Percentiles rank a stretch among this genome's conserved stretches.
phyloP scores from a whole-genome alignment of 306 rosid species.

The Dryas drummondii region DNA sequence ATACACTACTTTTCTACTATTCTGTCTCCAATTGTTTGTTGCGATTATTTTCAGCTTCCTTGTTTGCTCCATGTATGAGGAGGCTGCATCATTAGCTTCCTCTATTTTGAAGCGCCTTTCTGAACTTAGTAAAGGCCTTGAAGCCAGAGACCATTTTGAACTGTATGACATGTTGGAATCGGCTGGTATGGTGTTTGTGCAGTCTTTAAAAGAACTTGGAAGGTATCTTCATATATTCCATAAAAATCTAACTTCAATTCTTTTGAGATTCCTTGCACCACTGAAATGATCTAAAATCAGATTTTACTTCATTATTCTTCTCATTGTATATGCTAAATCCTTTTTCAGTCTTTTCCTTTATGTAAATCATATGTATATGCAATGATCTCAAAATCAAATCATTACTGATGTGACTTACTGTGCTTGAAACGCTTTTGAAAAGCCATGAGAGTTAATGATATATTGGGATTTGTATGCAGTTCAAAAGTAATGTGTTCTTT shows the following conservation, averaged over 20 bases:
- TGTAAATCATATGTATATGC: too few species aligned
- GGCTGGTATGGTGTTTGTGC: constrained; percentile 74
- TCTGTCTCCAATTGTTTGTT: not conserved
- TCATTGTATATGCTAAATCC: not conserved
- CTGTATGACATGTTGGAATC: constrained; percentile 59
- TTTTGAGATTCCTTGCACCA: not conserved
- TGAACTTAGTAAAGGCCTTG: not conserved
- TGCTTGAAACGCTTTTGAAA: not conserved
- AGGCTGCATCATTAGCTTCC: constrained; percentile 59
- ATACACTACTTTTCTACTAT: not conserved
- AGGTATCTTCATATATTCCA: constrained; percentile 32
- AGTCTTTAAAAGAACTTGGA: constrained; percentile 59
- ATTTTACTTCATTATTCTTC: not conserved
- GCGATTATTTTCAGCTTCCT: constrained; percentile 54
- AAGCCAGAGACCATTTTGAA: constrained; percentile 17
- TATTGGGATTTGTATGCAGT: not conserved
- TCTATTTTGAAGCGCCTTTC: constrained; percentile 54
- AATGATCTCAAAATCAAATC: too few species aligned
- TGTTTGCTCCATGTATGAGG: constrained; percentile 67
- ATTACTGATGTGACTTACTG: not conserved
- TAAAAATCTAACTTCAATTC: not conserved
- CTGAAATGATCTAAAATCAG: not conserved
- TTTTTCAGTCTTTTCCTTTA: not conserved
- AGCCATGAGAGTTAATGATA: not conserved
- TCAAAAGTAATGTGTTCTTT: not conserved